Percentiles rank a stretch among this genome's conserved stretches.
Evolutionary conservation across 495 filamentous ascomycete genomes (phyloP).

Genomic region (Daldinia caldariorum): DNA sequence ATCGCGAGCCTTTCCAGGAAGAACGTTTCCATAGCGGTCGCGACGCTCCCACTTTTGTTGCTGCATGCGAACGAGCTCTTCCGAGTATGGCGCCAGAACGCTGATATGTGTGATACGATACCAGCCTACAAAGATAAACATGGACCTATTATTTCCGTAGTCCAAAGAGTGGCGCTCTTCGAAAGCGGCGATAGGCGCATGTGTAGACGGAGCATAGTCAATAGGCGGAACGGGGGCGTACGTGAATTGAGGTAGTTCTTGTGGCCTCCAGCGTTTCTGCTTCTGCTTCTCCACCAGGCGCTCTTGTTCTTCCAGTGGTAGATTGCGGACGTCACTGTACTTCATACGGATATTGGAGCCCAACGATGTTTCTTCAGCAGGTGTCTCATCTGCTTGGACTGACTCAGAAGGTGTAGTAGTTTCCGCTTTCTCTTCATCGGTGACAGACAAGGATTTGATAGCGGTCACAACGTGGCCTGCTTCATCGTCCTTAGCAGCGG

Average conservation of each 20-base stretch:
- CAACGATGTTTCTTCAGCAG: slow-evolving; percentile 3
- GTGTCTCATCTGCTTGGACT: not conserved
- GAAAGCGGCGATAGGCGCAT: slow-evolving; percentile 36
- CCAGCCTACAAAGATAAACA: slow-evolving; percentile 44
- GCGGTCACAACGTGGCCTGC: not conserved
- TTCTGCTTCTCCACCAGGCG: slow-evolving; percentile 5
- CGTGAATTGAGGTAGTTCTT: slow-evolving; percentile 2
- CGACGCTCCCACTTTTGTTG: slow-evolving; percentile 42
- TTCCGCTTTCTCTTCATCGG: not conserved
- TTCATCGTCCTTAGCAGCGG: slow-evolving; percentile 1
- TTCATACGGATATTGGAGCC: slow-evolving; percentile 7
- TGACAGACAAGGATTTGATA: not conserved
- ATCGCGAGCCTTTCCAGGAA: slow-evolving; percentile 13
- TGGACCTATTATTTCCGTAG: not conserved
- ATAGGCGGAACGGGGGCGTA: slow-evolving; percentile 28
- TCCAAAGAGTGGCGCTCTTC: slow-evolving; percentile 19
- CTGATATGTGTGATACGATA: slow-evolving; percentile 35
- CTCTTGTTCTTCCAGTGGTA: slow-evolving; percentile 14
- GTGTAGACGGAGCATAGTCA: slow-evolving; percentile 31
- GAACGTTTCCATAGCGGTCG: slow-evolving; percentile 23
- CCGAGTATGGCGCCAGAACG: slow-evolving; percentile 37
- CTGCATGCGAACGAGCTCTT: slow-evolving; percentile 43
- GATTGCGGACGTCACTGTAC: slow-evolving; percentile 22
- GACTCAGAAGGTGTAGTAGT: not conserved
- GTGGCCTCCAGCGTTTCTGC: not conserved